Evolutionary conservation across 1,139 yeast species (phyloP), one percentile per base, ranked within the genome.

Genomic region (Magnusiomyces tetraspermus): DNA sequence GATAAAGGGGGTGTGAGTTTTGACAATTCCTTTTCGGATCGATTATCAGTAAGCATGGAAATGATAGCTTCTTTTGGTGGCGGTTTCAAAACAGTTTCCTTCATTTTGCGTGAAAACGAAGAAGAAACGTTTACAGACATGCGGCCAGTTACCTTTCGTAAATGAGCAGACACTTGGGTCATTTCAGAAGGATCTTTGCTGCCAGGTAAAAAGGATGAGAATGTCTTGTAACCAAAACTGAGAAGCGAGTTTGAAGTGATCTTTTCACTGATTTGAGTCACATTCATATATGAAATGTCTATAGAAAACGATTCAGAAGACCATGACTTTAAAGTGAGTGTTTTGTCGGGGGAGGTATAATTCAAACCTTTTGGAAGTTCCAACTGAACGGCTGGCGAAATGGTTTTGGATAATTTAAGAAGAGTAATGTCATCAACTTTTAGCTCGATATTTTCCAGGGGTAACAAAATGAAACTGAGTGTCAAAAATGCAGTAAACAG

Each of bases 21-120:
- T 1, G 70, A 65, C 1, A 63, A 56, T 31, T 64, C 63, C 21
- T 60, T 59, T 49, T 69, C 70, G 41, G 59, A 57, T 33, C 61
- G 57, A 46, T 58, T 64, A 36, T 62, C 59, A 1, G 67, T 59
- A 51, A 67, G 60, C 64, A 71, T 61, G 0, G 73, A 66, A 44
- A 71, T 62, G 1, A 61, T 55, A 1, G 74, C 69, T 33, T 59
- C 61, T 48, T 63, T 62, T 2, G 75, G 74, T 1, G 76, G 75
- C 1, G 73, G 71, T 54, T 71, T 71, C 67, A 72, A 65, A 11
- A 72, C 68, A 1, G 75, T 69, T 2, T 67, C 71, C 45, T 68
- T 62, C 64, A 71, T 67, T 48, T 65, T 63, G 23, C 61, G 53
- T 1, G 71, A 63, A 59, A 70, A 71, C 0, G 59, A 42, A 0